These are phyloP conservation scores for Kockiozyma suomiensis DNA, from an alignment of 805 yeast genomes.

Conservation along the genomic window DNA sequence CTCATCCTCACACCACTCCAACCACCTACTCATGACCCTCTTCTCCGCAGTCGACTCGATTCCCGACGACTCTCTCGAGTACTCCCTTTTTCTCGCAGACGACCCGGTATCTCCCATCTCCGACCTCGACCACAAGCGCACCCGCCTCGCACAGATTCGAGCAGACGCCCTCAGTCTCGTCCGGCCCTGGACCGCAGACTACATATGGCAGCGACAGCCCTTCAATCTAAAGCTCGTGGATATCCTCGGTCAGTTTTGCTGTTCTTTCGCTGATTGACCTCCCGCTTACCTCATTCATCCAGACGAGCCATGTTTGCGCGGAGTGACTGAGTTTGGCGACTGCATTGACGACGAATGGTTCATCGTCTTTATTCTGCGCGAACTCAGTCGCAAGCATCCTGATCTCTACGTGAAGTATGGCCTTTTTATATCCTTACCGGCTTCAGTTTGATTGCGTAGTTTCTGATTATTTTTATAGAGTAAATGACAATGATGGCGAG, in stretches of 20 bases:
- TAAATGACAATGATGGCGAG: conserved; percentile 60
- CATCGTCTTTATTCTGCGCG: conserved; percentile 37
- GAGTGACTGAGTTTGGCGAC: conserved; percentile 39
- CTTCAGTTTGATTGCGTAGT: too few relatives aligned
- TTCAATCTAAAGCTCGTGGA: conserved; percentile 28
- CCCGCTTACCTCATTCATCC: too few relatives aligned
- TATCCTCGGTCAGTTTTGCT: conserved; percentile 5
- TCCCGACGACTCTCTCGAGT: conserved; percentile 26
- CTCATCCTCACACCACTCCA: not conserved
- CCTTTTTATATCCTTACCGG: too few relatives aligned
- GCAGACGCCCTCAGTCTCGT: conserved; percentile 9
- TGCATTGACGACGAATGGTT: conserved; percentile 42
- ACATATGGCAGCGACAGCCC: conserved; percentile 38
- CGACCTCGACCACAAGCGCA: not conserved
- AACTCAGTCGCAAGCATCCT: conserved; percentile 26
- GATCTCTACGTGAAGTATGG: conserved; percentile 33
- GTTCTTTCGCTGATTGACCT: not conserved
- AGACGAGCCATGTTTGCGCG: conserved; percentile 35
- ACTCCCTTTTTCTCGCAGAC: conserved; percentile 15
- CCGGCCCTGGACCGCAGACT: conserved; percentile 22
- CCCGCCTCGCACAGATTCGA: conserved; percentile 1
- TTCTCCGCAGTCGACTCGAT: conserved; percentile 18
- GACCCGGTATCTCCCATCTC: not conserved
- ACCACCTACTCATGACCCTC: conserved; percentile 11
- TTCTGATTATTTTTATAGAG: not conserved